Conservation (phyloP, 345 rosid species). For the Eucalyptus paniculata region DNA sequence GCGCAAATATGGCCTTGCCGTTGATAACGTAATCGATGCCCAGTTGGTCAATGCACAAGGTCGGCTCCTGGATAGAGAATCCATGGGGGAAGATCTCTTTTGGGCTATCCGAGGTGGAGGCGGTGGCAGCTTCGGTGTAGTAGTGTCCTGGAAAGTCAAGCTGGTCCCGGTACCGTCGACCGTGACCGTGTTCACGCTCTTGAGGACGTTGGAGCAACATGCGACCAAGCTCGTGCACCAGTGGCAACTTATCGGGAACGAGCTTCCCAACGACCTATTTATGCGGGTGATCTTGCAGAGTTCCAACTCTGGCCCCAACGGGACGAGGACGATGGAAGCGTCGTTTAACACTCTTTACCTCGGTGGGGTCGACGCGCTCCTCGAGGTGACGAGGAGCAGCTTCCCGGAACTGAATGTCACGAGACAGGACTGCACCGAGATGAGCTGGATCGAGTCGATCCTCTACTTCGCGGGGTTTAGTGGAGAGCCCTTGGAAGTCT, state of each 20-base stretch:
- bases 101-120: not conserved
- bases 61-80: not conserved
- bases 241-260: not conserved
- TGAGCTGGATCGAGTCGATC: conserved; percentile 34
- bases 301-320: not conserved
- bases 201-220: not conserved
- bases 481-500: not conserved
- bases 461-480: conserved; percentile 1
- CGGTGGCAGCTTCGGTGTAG: not conserved
- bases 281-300: not conserved
- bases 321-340: not conserved
- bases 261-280: not conserved
- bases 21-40: not conserved
- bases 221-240: not conserved
- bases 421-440: conserved; percentile 17
- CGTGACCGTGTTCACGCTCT: not conserved
- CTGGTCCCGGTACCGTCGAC: not conserved
- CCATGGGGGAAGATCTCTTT: not conserved
- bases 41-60: not conserved
- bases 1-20: not conserved
- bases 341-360: conserved; percentile 20
- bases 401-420: conserved; percentile 28
- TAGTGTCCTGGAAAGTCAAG: not conserved
- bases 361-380: conserved; percentile 4
- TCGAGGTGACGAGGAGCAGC: not conserved